phyloP scores from a whole-genome alignment of 2,329 filamentous ascomycete genomes.

The Sporothrix mexicana region DNA sequence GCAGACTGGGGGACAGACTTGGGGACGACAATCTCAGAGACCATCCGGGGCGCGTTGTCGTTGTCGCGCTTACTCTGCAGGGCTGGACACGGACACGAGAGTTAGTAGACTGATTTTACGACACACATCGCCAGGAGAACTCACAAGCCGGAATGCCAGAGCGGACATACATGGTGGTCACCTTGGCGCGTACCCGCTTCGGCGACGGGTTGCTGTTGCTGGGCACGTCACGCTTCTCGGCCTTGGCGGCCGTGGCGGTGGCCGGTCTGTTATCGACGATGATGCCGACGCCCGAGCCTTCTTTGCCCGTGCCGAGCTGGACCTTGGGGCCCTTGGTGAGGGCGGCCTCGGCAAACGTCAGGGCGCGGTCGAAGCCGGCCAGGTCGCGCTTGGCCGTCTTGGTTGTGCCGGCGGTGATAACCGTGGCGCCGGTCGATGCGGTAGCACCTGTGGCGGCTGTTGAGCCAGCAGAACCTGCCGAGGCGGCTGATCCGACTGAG shows the following conservation, averaged over 20 bases:
- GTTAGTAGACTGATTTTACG: background rate
- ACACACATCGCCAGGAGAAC: slow-evolving; percentile 36
- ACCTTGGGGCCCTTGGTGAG: slow-evolving; percentile 55
- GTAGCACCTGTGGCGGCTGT: no score
- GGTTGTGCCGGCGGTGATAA: slow-evolving; percentile 36
- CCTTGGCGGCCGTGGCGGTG: slow-evolving; percentile 1
- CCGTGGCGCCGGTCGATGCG: no score
- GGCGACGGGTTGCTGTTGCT: slow-evolving; percentile 34
- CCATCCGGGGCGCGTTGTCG: slow-evolving; percentile 21
- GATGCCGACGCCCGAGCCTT: slow-evolving; percentile 50
- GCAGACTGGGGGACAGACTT: slow-evolving; percentile 1
- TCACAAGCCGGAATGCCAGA: slow-evolving; percentile 52
- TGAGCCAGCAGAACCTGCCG: no score
- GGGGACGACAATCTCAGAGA: background rate
- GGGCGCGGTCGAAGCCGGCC: slow-evolving; percentile 54
- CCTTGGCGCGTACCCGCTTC: slow-evolving; percentile 50
- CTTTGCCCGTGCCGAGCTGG: slow-evolving; percentile 53
- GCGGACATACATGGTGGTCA: slow-evolving; percentile 56
- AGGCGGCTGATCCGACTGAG: no score
- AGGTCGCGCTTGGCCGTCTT: slow-evolving; percentile 51
- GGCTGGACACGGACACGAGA: slow-evolving; percentile 40
- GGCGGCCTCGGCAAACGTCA: slow-evolving; percentile 54
- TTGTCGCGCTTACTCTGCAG: slow-evolving; percentile 40
- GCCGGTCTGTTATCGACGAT: slow-evolving; percentile 44
- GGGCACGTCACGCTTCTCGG: slow-evolving; percentile 38